Base-by-base conservation (phyloP, 495 filamentous ascomycete genomes). In the Patellaria atrata region DNA sequence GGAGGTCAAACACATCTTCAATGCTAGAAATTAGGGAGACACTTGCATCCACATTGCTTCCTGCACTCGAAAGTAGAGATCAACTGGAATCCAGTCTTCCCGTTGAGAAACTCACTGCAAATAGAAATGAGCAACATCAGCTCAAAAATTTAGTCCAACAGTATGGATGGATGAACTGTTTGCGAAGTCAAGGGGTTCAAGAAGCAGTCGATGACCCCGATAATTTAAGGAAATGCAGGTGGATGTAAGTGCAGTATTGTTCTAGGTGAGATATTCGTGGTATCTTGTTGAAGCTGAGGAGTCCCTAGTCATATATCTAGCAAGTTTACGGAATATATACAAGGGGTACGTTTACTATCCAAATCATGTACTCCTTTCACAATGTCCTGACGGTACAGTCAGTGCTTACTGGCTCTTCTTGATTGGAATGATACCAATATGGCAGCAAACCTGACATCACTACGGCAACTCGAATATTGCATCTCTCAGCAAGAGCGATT, bases 121-220 rank as follows among this genome's bases (percentile, higher is more conserved):
- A 52, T 35, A 29, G 44, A 5, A 53, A 47, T 15, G 55, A 60
- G 42, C 45, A 53, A 34, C 42, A 41, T 19, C 40, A 40, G 17
- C 37, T 58, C 16, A 32, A 34, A n/a, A 26, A 27, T 10, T 25
- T 60, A 9, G 47, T 49, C 10, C 37, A 40, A 5, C 45, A 56
- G 21, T 57, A 55, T 40, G 57, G 57, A 7, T 60, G 57, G 57
- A 48, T 58, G 40, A 52, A 58, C 19, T 40, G 43, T 29, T 32
- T 60, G 3, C 32, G 55, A 14, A 43, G 46, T 16, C 32, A 33
- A 22, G 37, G 35, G 1, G 38, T 44, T 10, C 48, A 60, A 32
- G 25, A 46, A 11, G 26, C 34, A 29, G 32, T 40, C 8, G 35
- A 33, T 26, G 55, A 55, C 17, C 24, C 43, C 10, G 32, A 42